Base-by-base conservation (phyloP, 2,329 filamentous ascomycete genomes). In the Sarocladium oryzae region DNA sequence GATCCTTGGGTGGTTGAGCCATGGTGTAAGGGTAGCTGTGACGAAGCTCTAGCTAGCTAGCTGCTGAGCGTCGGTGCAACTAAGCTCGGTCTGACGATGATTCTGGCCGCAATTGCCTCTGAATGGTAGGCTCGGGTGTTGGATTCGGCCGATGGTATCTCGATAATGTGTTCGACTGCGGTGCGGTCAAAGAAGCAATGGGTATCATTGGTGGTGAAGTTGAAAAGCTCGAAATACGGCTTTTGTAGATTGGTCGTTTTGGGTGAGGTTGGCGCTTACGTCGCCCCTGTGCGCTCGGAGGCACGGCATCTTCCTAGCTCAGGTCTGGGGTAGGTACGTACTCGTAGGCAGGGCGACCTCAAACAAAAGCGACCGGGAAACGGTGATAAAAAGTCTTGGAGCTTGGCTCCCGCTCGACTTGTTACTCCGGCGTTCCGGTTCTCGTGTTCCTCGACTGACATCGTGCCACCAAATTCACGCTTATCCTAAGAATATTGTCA, bases 191-290 rank as follows among this genome's bases (percentile, higher is more conserved):
- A 24, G n/a, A 26, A 18, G 18, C 20, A n/a, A 28, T n/a, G 40
- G 26, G 21, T 6, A 43, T 8, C 13, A 11, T 20, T 26, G 13
- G 8, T 16, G 15, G 16, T 28, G 21, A 21, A 11, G 15, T 16
- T 35, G 32, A 15, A 49, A 49, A 49, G 13, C 24, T 24, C 7
- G 13, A 35, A n/a, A 9, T 7, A 36, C 45, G 35, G 45, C 40
- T 37, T 26, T 15, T 18, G 8, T 28, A 23, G 20, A 21, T 6
- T 26, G 4, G 46, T 36, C 18, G 37, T 23, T 37, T 18, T 49
- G 30, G 46, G 30, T 16, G 46, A 49, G 46, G 21, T 49, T 49
- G 46, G 46, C 46, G 46, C 46, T 49, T 49, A 49, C 46, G 46
- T 49, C 45, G 26, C 45, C 45, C 45, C 18, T 49, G 46, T 20